Evolutionary conservation across 495 filamentous ascomycete species (phyloP).

Genomic region (Durotheca rogersii): DNA sequence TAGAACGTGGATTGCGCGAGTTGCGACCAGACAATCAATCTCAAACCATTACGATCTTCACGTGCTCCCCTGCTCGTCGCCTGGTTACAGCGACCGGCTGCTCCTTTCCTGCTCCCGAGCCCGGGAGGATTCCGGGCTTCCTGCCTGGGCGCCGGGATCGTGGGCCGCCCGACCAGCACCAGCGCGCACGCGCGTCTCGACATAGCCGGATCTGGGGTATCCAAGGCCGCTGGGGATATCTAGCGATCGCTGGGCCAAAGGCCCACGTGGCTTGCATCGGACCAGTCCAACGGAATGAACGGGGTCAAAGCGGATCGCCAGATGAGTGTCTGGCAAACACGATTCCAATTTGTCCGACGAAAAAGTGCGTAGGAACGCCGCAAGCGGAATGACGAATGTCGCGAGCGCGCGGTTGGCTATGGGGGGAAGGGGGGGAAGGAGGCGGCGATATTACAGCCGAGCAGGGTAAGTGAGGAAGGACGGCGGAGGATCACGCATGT

Average conservation of each 20-base stretch:
- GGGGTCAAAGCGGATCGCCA: constrained; percentile 11
- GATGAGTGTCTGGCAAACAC: too few species aligned
- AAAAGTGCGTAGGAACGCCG: too few species aligned
- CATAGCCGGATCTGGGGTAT: constrained; percentile 25
- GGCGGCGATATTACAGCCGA: too few species aligned
- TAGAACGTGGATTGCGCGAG: too few species aligned
- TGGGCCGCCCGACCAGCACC: constrained; percentile 2
- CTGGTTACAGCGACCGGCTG: constrained; percentile 1
- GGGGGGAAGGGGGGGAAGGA: too few species aligned
- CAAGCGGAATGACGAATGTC: too few species aligned
- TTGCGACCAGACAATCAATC: constrained; percentile 1
- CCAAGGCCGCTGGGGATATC: constrained; percentile 10
- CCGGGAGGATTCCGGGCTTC: constrained; percentile 10
- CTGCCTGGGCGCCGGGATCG: constrained; percentile 12
- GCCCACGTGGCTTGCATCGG: constrained; percentile 28
- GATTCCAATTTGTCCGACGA: too few species aligned
- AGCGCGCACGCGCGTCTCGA: constrained; percentile 1
- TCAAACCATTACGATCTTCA: constrained; percentile 13
- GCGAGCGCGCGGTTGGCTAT: too few species aligned
- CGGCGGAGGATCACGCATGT: constrained; percentile 4
- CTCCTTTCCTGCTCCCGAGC: too few species aligned
- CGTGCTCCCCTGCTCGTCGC: constrained; percentile 1
- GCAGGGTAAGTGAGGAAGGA: constrained; percentile 11
- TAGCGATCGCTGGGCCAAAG: constrained; percentile 16
- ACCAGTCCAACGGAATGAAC: constrained; percentile 22